Evolutionary conservation across 345 rosid species (phyloP).

Genomic region (Triadica sebifera): DNA sequence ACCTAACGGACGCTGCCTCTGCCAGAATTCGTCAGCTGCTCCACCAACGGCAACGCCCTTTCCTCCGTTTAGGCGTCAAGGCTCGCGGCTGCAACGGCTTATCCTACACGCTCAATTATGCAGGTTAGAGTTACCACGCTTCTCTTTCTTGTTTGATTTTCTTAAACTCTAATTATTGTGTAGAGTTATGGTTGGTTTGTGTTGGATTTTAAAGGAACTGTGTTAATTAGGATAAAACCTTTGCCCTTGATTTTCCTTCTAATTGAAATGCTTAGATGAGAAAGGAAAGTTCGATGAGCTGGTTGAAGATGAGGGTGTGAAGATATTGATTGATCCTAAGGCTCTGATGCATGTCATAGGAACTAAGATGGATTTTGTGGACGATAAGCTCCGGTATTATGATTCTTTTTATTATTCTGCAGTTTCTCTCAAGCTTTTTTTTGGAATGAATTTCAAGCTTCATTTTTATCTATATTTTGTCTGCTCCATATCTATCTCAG

Average conservation of each 20-base stretch:
- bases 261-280: slow-evolving; percentile 43
- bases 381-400: slow-evolving; percentile 73
- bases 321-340: slow-evolving; percentile 76
- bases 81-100: slow-evolving; percentile 87
- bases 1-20: slow-evolving; percentile 67
- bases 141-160: not conserved
- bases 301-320: slow-evolving; percentile 79
- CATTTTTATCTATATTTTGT: too few species aligned
- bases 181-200: not conserved
- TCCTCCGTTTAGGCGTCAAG: slow-evolving; percentile 70
- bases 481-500: too few species aligned
- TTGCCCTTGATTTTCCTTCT: not conserved
- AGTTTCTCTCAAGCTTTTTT: not conserved
- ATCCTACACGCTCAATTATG: slow-evolving; percentile 77
- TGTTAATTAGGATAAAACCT: not conserved
- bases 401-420: too few species aligned
- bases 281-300: slow-evolving; percentile 80
- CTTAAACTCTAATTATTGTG: not conserved
- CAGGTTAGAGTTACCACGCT: slow-evolving; percentile 37
- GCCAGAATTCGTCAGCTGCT: slow-evolving; percentile 59
- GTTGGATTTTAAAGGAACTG: slow-evolving; percentile 1
- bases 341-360: slow-evolving; percentile 90
- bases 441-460: too few species aligned
- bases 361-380: slow-evolving; percentile 84
- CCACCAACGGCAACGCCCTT: slow-evolving; percentile 68